phyloP scores from a whole-genome alignment of 2,329 filamentous ascomycete genomes.

The Falciphora oryzae region DNA sequence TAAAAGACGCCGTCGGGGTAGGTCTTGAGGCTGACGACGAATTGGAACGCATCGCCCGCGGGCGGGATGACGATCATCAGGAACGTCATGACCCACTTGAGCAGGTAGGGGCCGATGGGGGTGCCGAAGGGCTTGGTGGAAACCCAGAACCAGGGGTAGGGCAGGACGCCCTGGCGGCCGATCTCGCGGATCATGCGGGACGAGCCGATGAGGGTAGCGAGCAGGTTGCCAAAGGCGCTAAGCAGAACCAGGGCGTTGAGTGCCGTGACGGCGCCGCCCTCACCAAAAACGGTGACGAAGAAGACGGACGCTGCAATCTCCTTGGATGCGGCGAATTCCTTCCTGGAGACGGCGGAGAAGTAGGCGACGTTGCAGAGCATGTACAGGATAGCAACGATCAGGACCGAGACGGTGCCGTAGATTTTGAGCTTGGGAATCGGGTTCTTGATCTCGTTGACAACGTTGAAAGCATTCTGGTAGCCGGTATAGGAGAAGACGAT shows the following conservation, averaged over 20 bases:
- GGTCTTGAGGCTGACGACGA: conserved; percentile 53
- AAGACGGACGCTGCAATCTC: conserved; percentile 51
- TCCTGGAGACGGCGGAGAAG: conserved; percentile 50
- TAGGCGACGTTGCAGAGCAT: conserved; percentile 55
- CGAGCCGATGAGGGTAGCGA: conserved; percentile 48
- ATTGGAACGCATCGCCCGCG: conserved; percentile 59
- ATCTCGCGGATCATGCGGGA: conserved; percentile 55
- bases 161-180: conserved; percentile 56
- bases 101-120: conserved; percentile 50
- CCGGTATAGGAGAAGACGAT: conserved; percentile 54
- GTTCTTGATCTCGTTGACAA: conserved; percentile 56
- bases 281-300: conserved; percentile 53
- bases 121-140: conserved; percentile 58
- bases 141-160: conserved; percentile 53
- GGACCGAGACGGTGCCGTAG: conserved; percentile 42
- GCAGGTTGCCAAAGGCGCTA: conserved; percentile 52
- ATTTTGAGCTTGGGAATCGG: conserved; percentile 49
- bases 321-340: conserved; percentile 43
- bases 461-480: conserved; percentile 53
- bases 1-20: conserved; percentile 56
- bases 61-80: conserved; percentile 57
- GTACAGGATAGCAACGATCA: conserved; percentile 47
- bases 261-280: conserved; percentile 38
- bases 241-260: conserved; percentile 53
- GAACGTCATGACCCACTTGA: conserved; percentile 51